phyloP scores from a whole-genome alignment of 768 basidiomycete species.

The Goffeauzyma gilvescens region DNA sequence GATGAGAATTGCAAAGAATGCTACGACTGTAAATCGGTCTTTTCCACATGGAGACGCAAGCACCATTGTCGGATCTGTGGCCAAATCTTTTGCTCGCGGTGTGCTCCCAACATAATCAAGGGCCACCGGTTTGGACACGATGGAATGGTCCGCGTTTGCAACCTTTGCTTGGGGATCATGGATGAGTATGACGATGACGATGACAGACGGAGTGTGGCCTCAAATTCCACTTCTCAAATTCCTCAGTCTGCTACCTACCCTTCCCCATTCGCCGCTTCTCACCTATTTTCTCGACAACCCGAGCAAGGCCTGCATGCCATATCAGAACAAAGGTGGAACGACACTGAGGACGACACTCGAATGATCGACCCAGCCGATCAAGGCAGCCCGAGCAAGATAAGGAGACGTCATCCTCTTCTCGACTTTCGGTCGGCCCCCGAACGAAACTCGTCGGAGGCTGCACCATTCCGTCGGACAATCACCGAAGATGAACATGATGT shows the following conservation, averaged over 20 bases:
- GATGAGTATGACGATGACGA: slow-evolving; percentile 78
- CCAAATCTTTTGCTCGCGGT: slow-evolving; percentile 92
- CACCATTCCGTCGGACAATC: slow-evolving; percentile 33
- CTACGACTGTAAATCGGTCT: slow-evolving; percentile 79
- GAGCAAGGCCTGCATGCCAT: slow-evolving; percentile 4
- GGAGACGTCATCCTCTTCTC: background rate
- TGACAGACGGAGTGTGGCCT: slow-evolving; percentile 61
- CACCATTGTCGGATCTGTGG: slow-evolving; percentile 99
- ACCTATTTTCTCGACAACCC: slow-evolving; percentile 43
- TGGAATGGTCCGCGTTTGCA: slow-evolving; percentile 89
- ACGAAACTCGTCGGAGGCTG: slow-evolving; percentile 22
- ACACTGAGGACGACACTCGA: too few relatives aligned
- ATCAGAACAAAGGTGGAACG: slow-evolving; percentile 1
- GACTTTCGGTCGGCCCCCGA: slow-evolving; percentile 9
- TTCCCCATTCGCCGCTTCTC: slow-evolving; percentile 72
- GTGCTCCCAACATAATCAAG: slow-evolving; percentile 91
- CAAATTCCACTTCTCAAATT: slow-evolving; percentile 45
- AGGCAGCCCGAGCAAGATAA: background rate
- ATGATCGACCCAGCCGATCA: too few relatives aligned
- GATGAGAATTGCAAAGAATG: slow-evolving; percentile 90
- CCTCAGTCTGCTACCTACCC: slow-evolving; percentile 39
- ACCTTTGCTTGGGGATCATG: slow-evolving; percentile 80
- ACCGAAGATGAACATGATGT: slow-evolving; percentile 30
- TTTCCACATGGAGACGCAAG: slow-evolving; percentile 83
- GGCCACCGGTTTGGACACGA: slow-evolving; percentile 75